Base-by-base conservation (phyloP, 192 early-diverging fungal species). In the Umbelopsis ramanniana region DNA sequence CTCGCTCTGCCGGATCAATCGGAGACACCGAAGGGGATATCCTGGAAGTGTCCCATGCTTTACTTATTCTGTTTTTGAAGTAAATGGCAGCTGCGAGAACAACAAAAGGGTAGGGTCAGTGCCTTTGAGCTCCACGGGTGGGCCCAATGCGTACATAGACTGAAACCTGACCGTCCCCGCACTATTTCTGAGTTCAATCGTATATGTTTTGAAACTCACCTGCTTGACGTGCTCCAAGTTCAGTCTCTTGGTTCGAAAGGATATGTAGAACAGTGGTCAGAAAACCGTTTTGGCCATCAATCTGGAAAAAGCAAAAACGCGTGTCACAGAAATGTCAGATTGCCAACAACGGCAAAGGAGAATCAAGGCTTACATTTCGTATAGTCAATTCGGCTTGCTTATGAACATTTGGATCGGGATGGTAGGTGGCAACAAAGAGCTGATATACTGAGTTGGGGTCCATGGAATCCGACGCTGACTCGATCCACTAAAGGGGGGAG, bases 11-110 rank as follows among this genome's bases (percentile, higher is more conserved):
- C 22, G 91, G 90, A 24, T 78, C 76, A 53, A 91, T 89, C 57
- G 69, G 67, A 72, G 74, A 40, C 26, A 63, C 57, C 17, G 33
- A 11, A 53, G 72, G 26, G 50, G 79, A 23, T n/a, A 46, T 21
- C 43, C 77, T 71, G 57, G 72, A 23, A 50, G 77, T 60, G 33
- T 85, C 77, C 93, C 94, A 97, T 17, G 86, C 86, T 69, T 82
- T 83, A 26, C 81, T 78, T 35, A 95, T 80, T 11, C 90, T 83
- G 80, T 97, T 97, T 73, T 97, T 97, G 80, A 97, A 94, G 86
- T 93, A 96, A 75, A 97, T 92, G 19, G 93, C 84, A 68, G 81
- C 86, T 50, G n/a, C 17, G n/a, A 15, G 15, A 19, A 50, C 14
- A 21, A 43, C 11, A 1, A 43, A 43, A 43, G 40, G 6, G 1